Evolutionary conservation across 164 flowering plant genomes (phyloP), one percentile per base, ranked within the genome.

Genomic region (Echeveria elegans): DNA sequence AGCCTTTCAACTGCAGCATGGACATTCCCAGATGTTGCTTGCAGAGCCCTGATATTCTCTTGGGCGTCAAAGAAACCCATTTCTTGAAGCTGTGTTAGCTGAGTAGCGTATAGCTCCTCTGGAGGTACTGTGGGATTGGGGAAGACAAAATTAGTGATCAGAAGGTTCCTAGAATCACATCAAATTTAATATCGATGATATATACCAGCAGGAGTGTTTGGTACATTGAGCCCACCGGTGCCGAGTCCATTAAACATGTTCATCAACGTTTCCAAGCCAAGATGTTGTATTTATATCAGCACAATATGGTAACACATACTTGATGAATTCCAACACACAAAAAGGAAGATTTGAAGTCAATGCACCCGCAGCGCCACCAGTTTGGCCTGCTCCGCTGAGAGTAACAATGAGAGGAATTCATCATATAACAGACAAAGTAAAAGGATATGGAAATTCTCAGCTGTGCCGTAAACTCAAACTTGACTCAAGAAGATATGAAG

Each of bases 1-100:
- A 92, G 93, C 26, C 96, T 86, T 78, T 94, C 97, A 21, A 94
- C 93, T 2, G 99, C 99, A 16, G 99, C 99, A 73, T 91, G 87
- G 24, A 94, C 99, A 70, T 94, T 94, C 29, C 99, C 99, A 7
- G 87, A 72, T 18, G 97, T 85, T 19, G 96, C 96, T 31, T 78
- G 78, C 74, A 94, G 77, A 1, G 95, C 98, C 65, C 90, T 76
- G 69, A 94, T 89, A 61, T 94, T 94, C 78, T 91, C 97, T 75
- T 85, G 89, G 4, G 89, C 84, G 71, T 94, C 99, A 71, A 85
- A 83, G 79, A 91, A 94, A 50, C 99, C 99, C 99, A 91, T 94
- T 74, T 94, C 99, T 79, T 87, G 97, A 59, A 94, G 80, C 70
- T 94, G 97, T 18, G 91, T 86, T 8, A 94, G 80, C 70, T 94